Evolutionary conservation across 257 asterid genomes (phyloP).

Genomic region (Salvia splendens): DNA sequence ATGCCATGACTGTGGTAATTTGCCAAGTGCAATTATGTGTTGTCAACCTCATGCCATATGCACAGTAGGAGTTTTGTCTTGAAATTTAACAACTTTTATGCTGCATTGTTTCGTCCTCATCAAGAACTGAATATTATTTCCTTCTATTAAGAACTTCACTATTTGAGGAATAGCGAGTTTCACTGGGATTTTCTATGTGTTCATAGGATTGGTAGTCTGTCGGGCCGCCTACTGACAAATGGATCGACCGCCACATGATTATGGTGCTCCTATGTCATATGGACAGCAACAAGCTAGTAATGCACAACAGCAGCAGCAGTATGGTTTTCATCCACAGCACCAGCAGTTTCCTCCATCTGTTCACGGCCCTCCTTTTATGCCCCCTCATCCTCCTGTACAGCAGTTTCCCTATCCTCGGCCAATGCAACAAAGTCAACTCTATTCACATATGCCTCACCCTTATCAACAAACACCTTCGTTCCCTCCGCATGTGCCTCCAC

Average conservation of each 20-base stretch:
- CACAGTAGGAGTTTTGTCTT: background rate
- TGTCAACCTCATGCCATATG: background rate
- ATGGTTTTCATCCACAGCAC: slow-evolving; percentile 84
- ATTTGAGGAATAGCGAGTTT: slow-evolving; percentile 11
- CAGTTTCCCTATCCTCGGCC: slow-evolving; percentile 84
- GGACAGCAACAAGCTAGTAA: slow-evolving; percentile 73
- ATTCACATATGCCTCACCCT: slow-evolving; percentile 75
- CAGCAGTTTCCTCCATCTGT: slow-evolving; percentile 82
- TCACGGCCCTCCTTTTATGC: slow-evolving; percentile 78
- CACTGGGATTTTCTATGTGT: slow-evolving; percentile 16
- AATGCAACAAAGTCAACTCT: slow-evolving; percentile 68
- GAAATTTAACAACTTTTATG: background rate
- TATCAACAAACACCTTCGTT: slow-evolving; percentile 79
- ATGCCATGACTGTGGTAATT: background rate
- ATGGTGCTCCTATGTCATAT: slow-evolving; percentile 70
- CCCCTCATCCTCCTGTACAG: slow-evolving; percentile 81
- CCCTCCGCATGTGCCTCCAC: slow-evolving; percentile 77
- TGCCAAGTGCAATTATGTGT: background rate
- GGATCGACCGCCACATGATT: slow-evolving; percentile 91
- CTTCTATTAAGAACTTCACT: background rate
- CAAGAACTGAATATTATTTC: background rate
- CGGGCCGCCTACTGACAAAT: slow-evolving; percentile 35
- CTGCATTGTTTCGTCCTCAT: background rate
- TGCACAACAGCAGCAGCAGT: slow-evolving; percentile 63
- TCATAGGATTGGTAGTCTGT: slow-evolving; percentile 4